Evolutionary conservation across 163 green algal genomes (phyloP).

Genomic region (Scenedesmus sp.): DNA sequence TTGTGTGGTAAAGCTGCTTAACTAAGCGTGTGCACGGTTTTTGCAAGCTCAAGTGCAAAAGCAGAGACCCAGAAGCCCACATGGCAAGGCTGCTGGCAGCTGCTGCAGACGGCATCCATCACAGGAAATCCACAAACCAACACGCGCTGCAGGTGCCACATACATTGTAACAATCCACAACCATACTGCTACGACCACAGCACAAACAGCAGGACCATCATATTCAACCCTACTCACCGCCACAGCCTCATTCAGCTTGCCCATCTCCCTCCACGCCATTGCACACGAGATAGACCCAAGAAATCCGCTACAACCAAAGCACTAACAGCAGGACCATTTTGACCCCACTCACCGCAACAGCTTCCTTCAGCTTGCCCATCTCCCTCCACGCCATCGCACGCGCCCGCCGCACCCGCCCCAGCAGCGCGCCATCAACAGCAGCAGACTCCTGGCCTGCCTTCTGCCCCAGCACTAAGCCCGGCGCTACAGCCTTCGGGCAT

Average conservation of each 20-base stretch:
- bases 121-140: neutral
- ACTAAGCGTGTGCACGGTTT: too few species aligned
- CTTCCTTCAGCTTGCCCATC: conserved; percentile 29
- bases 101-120: neutral
- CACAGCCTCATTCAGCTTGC: conserved; percentile 24
- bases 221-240: neutral
- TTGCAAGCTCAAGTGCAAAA: too few species aligned
- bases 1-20: neutral
- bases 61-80: too few species aligned
- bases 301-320: neutral
- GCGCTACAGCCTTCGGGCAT: neutral
- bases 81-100: neutral
- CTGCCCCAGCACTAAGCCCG: neutral
- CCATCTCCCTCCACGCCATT: conserved; percentile 21
- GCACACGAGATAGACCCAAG: neutral
- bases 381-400: conserved; percentile 22
- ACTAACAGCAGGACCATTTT: neutral
- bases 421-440: neutral
- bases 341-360: neutral
- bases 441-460: neutral
- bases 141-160: too few species aligned
- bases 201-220: neutral
- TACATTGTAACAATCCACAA: neutral
- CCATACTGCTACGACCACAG: neutral
- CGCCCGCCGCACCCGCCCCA: neutral